Conservation (phyloP, 2,329 filamentous ascomycete species). For the Ceratocystis cacaofunesta region DNA sequence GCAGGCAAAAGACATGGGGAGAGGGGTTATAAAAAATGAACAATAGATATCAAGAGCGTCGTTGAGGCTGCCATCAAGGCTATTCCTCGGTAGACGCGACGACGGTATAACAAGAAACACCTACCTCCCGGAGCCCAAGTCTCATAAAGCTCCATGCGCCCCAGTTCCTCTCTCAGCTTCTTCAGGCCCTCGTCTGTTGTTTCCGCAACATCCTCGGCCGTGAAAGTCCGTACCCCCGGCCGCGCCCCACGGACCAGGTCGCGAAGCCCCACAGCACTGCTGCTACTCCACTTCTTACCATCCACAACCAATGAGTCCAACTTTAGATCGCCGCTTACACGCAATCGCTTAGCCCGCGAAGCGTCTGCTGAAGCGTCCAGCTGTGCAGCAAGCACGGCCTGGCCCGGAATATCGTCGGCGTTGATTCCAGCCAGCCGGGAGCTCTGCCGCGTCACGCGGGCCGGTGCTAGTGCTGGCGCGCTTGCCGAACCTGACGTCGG, state of each 20-base stretch:
- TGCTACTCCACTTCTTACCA: conserved; percentile 59
- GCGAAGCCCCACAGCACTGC: conserved; percentile 47
- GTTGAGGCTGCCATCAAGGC: not conserved
- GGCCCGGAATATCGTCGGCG: conserved; percentile 30
- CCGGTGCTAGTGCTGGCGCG: conserved; percentile 31
- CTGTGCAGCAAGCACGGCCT: conserved; percentile 34
- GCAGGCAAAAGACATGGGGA: not conserved
- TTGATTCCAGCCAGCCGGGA: conserved; percentile 42
- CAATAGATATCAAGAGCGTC: not conserved
- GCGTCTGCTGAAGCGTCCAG: conserved; percentile 26
- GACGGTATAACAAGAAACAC: conserved; percentile 20
- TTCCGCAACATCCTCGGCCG: conserved; percentile 64
- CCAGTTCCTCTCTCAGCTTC: conserved; percentile 61
- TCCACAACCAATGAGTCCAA: conserved; percentile 67
- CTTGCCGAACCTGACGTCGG: not conserved
- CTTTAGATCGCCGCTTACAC: conserved; percentile 44
- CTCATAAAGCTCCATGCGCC: conserved; percentile 62
- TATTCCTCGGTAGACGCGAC: not conserved
- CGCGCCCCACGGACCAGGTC: conserved; percentile 49
- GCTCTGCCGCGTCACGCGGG: conserved; percentile 41
- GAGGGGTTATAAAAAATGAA: not conserved
- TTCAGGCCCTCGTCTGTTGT: conserved; percentile 65
- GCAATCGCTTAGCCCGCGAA: conserved; percentile 41
- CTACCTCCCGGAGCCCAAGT: conserved; percentile 66
- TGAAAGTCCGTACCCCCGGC: conserved; percentile 73